Percentiles rank a stretch among this genome's conserved stretches.
These are phyloP conservation scores for Pulveroboletus sp. DNA, from an alignment of 768 basidiomycete species.

Conservation along the genomic window DNA sequence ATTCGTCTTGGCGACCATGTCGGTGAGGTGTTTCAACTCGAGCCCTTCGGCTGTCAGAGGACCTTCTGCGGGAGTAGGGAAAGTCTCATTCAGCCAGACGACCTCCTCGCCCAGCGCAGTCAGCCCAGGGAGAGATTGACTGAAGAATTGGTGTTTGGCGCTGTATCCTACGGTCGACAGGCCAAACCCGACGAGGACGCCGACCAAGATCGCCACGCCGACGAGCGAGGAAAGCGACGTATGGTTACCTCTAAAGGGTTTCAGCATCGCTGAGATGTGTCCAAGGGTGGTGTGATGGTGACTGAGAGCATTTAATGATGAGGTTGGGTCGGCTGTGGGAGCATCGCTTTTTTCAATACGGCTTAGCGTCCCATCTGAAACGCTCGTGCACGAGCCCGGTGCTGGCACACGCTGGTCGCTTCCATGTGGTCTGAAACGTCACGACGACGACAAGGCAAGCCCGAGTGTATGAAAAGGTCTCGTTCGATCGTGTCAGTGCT, in stretches of 20 bases:
- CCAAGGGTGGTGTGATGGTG: neutral
- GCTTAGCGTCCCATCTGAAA: neutral
- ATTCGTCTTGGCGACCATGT: slow-evolving; percentile 36
- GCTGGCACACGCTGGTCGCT: no score
- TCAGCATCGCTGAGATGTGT: slow-evolving; percentile 5
- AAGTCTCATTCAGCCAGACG: slow-evolving; percentile 10
- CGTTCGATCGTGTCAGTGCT: no score
- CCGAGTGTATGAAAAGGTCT: neutral
- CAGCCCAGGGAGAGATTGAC: slow-evolving; percentile 12
- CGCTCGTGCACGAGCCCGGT: neutral
- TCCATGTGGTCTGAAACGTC: neutral
- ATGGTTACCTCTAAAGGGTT: neutral
- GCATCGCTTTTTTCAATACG: neutral
- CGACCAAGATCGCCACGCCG: slow-evolving; percentile 20
- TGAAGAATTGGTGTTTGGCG: slow-evolving; percentile 13
- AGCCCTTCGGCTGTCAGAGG: slow-evolving; percentile 6
- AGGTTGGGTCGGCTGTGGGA: neutral
- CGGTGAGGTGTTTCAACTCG: slow-evolving; percentile 29
- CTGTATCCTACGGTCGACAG: slow-evolving; percentile 15
- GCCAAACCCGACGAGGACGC: slow-evolving; percentile 26
- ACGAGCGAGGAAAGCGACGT: slow-evolving; percentile 10
- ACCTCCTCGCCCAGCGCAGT: slow-evolving; percentile 10
- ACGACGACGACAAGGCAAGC: neutral
- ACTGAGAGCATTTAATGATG: neutral
- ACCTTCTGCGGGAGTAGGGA: neutral